Evolutionary conservation across 345 rosid genomes (phyloP), one percentile per base, ranked within the genome.

Genomic region (Bretschneidera sinensis): DNA sequence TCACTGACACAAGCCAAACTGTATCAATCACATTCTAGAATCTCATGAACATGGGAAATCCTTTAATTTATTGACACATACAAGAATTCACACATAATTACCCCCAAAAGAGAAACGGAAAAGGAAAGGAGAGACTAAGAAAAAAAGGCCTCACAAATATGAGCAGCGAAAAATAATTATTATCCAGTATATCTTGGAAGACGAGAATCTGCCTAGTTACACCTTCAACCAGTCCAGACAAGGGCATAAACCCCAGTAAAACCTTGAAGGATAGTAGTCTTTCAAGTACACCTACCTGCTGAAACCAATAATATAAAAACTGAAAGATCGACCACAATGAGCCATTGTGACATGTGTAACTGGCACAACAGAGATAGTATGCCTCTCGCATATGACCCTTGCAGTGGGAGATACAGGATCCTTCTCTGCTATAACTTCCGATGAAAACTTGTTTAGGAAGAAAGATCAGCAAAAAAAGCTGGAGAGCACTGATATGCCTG

Each of bases 241-340:
- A 61, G 96, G 97, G 48, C 99, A 90, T 16, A 94, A 71, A 1
- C 99, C 99, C 96, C 96, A 90, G 73, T 97, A 94, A 71, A 83
- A 86, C 64, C 91, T 77, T 0, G 97, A 79, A 0, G 97, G 96
- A 58, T 87, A 89, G 69, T 87, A 87, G 80, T 94, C 97, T 78
- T 90, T 94, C 54, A 84, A 65, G 76, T 89, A 94, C 11, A 90
- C 85, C 71, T 94, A 97, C 65, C 81, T 80, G 78, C 95, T 83
- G 57, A 64, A 78, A 48, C 97, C 96, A n/a, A 94, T 87, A 7
- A 90, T 79, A 56, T 90, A 94, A 76, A 88, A 94, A 68, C 88
- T 88, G 80, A 90, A 90, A 10, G 85, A 76, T 34, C 81, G 85
- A 21, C 79, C 65, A n/a, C 72, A 89, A 64, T 86, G 87, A 53